Conservation (phyloP, 192 early-diverging fungal species). For the Pilobolus umbonatus region DNA sequence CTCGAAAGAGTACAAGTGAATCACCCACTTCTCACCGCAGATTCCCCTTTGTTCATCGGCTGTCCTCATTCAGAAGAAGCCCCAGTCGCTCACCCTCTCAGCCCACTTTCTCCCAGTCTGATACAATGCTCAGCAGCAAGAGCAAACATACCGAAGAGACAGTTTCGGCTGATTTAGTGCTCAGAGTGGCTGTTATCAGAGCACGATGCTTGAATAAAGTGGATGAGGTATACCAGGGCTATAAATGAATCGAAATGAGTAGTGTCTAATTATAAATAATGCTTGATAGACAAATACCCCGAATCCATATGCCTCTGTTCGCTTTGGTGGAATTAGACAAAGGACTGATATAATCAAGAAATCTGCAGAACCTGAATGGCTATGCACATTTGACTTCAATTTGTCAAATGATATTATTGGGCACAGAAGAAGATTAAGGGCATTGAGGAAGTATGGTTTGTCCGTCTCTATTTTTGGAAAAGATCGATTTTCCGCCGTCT, state of each 20-base stretch:
- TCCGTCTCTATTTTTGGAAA: slow-evolving; percentile 62
- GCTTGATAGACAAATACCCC: slow-evolving; percentile 1
- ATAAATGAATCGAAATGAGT: neutral
- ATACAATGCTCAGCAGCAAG: neutral
- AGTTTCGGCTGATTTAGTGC: slow-evolving; percentile 2
- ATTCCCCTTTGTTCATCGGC: slow-evolving; percentile 9
- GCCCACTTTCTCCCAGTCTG: neutral
- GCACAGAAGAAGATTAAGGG: slow-evolving; percentile 14
- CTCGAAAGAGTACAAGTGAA: too few species aligned
- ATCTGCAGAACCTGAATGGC: slow-evolving; percentile 61
- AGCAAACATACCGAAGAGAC: neutral
- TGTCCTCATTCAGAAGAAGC: slow-evolving; percentile 4
- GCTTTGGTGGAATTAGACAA: slow-evolving; percentile 52
- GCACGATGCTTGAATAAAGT: slow-evolving; percentile 1
- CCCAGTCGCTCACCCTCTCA: neutral
- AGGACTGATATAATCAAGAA: slow-evolving; percentile 59
- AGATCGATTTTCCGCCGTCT: slow-evolving; percentile 59
- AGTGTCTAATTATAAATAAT: neutral
- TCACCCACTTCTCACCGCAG: neutral
- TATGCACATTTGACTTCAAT: slow-evolving; percentile 53
- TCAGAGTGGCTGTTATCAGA: slow-evolving; percentile 6
- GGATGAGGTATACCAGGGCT: neutral
- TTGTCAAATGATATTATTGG: slow-evolving; percentile 21
- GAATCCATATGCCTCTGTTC: slow-evolving; percentile 44
- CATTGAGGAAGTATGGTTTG: slow-evolving; percentile 34